Conservation (phyloP, 2,329 filamentous ascomycete species). For the Nothophoma quercina region DNA sequence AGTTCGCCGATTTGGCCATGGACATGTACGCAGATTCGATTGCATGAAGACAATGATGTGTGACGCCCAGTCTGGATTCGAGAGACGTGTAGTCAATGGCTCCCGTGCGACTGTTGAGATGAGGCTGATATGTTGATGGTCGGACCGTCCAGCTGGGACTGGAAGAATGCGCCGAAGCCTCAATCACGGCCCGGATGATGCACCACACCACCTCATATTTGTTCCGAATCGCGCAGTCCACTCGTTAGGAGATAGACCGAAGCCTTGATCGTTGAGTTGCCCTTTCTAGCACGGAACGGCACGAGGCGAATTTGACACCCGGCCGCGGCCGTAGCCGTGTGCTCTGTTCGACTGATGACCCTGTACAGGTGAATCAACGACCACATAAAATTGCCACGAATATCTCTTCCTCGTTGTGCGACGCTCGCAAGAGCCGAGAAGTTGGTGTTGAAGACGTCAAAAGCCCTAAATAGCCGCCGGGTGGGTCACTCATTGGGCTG, state of each 20-base stretch:
- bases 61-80: no score
- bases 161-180: background rate
- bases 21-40: no score
- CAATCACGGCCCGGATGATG: background rate
- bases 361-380: slow-evolving; percentile 6
- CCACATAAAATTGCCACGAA: slow-evolving; percentile 13
- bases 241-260: background rate
- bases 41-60: no score
- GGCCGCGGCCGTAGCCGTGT: slow-evolving; percentile 12
- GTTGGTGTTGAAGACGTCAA: slow-evolving; percentile 8
- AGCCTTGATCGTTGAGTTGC: slow-evolving; percentile 10
- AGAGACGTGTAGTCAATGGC: background rate
- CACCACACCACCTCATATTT: slow-evolving; percentile 5
- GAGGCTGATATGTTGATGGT: background rate
- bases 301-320: slow-evolving; percentile 4
- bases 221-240: background rate
- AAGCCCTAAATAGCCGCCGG: slow-evolving; percentile 32
- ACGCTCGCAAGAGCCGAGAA: slow-evolving; percentile 5
- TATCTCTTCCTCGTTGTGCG: slow-evolving; percentile 3
- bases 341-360: slow-evolving; percentile 7
- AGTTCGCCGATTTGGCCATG: no score
- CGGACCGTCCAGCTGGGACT: slow-evolving; percentile 4
- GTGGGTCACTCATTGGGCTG: slow-evolving; percentile 33
- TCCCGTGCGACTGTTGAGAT: no score
- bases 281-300: slow-evolving; percentile 14